Evolutionary conservation across 306 rosid species (phyloP).

Genomic region (Ammopiptanthus mongolicus): DNA sequence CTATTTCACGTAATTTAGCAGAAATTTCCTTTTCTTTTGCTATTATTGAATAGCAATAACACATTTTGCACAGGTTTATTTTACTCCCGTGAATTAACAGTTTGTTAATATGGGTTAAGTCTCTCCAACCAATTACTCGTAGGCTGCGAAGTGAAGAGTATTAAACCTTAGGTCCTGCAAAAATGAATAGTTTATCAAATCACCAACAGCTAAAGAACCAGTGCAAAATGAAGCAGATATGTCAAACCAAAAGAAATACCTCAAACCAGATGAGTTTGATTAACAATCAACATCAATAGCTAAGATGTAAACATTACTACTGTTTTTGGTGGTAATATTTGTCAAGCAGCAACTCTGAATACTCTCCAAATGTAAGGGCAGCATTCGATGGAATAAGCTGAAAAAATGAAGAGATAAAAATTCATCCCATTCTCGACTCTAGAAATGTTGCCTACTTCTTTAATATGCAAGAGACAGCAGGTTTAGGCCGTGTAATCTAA

Average conservation of each 20-base stretch:
- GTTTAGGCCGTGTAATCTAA: neutral
- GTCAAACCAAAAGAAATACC: constrained; percentile 1
- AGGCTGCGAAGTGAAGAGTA: neutral
- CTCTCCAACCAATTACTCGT: neutral
- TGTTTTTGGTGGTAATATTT: constrained; percentile 65
- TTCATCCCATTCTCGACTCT: neutral
- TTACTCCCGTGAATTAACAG: constrained; percentile 11
- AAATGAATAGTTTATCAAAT: neutral
- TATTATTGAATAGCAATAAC: neutral
- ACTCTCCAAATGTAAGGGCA: constrained; percentile 81
- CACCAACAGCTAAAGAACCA: neutral
- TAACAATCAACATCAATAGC: neutral
- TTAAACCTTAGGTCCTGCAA: constrained; percentile 18
- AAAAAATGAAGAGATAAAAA: neutral
- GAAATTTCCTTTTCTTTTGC: neutral
- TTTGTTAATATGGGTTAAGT: neutral
- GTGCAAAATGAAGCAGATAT: constrained; percentile 1
- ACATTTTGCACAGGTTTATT: neutral
- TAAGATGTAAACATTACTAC: constrained; percentile 21
- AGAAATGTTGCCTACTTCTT: neutral
- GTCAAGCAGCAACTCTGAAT: constrained; percentile 80
- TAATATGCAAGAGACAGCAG: neutral
- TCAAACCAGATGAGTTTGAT: constrained; percentile 1
- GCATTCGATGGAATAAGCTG: constrained; percentile 71
- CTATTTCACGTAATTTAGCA: neutral